Conservation (phyloP, 768 basidiomycete species). For the Tulasnella sp. region DNA sequence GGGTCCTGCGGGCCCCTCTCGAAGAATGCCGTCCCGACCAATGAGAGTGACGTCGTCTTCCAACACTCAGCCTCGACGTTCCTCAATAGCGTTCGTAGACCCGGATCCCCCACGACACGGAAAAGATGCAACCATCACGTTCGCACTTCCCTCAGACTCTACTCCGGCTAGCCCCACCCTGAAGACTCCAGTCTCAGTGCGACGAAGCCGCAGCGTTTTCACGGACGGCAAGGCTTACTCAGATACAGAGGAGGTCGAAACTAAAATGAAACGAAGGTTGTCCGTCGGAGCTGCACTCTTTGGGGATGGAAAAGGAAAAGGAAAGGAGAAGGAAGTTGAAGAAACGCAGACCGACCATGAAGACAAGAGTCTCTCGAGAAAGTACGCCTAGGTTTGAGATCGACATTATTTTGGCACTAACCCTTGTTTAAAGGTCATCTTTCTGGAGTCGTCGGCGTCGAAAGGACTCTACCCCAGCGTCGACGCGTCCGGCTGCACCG, state of each 20-base stretch:
- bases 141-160: conserved; percentile 19
- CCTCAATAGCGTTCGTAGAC: background rate
- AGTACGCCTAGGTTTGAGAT: background rate
- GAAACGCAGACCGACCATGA: background rate
- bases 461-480: conserved; percentile 15
- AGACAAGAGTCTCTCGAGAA: conserved; percentile 15
- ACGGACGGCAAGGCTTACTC: conserved; percentile 15
- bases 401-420: background rate
- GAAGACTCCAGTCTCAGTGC: background rate
- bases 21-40: background rate
- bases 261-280: background rate
- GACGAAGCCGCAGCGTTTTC: conserved; percentile 13
- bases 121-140: conserved; percentile 2
- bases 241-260: conserved; percentile 7
- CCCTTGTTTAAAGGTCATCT: conserved; percentile 10
- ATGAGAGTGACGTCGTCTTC: conserved; percentile 18
- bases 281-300: conserved; percentile 22
- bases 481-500: background rate
- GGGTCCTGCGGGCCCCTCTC: background rate
- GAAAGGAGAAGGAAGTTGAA: conserved; percentile 25
- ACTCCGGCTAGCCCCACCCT: background rate
- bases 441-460: conserved; percentile 27
- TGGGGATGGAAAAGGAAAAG: conserved; percentile 25
- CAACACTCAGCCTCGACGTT: background rate
- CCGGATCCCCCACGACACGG: background rate